Base-by-base conservation (phyloP, 139 green algal genomes). In the Coelastrella sp. region DNA sequence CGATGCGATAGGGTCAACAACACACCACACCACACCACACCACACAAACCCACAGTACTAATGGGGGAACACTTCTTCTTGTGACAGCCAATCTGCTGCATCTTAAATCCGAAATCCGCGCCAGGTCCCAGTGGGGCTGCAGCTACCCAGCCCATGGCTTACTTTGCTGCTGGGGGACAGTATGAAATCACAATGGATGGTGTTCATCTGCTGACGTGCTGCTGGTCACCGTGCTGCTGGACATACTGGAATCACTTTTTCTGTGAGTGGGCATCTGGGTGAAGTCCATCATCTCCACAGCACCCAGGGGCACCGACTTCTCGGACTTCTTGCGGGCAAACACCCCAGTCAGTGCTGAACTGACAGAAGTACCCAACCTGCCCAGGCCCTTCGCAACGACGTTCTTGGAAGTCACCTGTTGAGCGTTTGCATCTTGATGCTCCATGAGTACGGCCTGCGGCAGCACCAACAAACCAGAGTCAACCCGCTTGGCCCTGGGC, bases 221-320 rank as follows among this genome's bases (percentile, higher is more conserved):
- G 53, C 53, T 64, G 53, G 27, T 21, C 53, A 32, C 53, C 30
- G 53, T 64, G 53, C 53, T 64, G 21, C 19, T 9, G 7, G 53
- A 64, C 17, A 64, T 21, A 19, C 1, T 64, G 17, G 53, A 64
- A 21, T 64, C 53, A 21, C 53, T 64, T 21, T 64, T 64, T 21
- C 53, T 64, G 53, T 64, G 53, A 64, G 53, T 64, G 17, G 53
- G 53, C 53, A 64, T n/a, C 21, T 64, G 53, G 17, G 17, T 64
- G 21, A 64, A 64, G 30, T 64, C 53, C 53, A 64, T 64, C 53
- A 64, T 64, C 53, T 64, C 53, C 17, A 64, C 53, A 9, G 53
- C 53, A 21, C 53, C 53, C 7, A 21, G 30, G 27, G 53, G 53
- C 30, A 64, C 6, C 30, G 53, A 21, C 53, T 64, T 64, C 0